Percentiles rank a stretch among this genome's conserved stretches.
Conservation (phyloP, 192 early-diverging fungal genomes). For the Pilobolus umbonatus region DNA sequence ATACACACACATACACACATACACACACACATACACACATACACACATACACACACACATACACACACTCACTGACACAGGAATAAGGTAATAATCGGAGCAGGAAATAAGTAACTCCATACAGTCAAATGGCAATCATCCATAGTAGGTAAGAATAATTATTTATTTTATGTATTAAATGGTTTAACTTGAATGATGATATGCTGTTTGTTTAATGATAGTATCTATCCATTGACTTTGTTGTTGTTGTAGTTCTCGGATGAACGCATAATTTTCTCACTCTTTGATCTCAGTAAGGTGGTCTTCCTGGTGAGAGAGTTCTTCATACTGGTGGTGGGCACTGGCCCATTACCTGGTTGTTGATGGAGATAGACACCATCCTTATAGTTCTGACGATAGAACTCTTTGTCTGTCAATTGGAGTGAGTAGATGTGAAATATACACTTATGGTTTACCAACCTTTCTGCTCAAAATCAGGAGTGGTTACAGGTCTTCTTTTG, state of each 20-base stretch:
- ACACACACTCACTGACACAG: too few relatives aligned
- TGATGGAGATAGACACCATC: conserved; percentile 24
- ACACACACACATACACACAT: too few relatives aligned
- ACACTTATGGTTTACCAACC: conserved; percentile 2
- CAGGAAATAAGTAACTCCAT: too few relatives aligned
- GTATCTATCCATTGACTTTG: too few relatives aligned
- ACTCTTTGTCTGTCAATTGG: conserved; percentile 15
- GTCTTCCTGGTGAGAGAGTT: conserved; percentile 12
- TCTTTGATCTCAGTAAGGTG: conserved; percentile 22
- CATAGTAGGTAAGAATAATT: too few relatives aligned
- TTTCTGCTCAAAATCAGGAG: conserved; percentile 26
- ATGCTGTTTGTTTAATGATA: too few relatives aligned
- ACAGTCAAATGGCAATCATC: too few relatives aligned
- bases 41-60: too few relatives aligned
- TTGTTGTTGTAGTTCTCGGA: conserved; percentile 26
- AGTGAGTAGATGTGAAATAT: background rate
- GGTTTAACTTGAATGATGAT: too few relatives aligned
- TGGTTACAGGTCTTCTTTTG: conserved; percentile 19
- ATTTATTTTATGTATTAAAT: too few relatives aligned
- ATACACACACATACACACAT: too few relatives aligned
- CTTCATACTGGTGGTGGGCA: background rate
- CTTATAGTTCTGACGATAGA: conserved; percentile 26
- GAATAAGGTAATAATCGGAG: too few relatives aligned
- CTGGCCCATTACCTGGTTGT: background rate
- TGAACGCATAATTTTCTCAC: conserved; percentile 25